Conservation (phyloP, 73 alveolate genomes). For the Blepharisma stoltei region DNA sequence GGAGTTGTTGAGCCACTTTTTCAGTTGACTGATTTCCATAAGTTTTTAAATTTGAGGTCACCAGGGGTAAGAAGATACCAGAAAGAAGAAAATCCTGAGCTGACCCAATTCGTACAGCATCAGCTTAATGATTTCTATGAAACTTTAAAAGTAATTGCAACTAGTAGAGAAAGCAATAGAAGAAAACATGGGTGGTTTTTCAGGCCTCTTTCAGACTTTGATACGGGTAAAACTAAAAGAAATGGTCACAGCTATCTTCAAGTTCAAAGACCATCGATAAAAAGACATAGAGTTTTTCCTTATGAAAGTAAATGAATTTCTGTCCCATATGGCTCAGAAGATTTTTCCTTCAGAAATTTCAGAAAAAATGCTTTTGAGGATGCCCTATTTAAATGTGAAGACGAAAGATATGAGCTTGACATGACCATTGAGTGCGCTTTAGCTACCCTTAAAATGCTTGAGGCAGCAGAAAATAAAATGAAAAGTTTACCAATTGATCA, state of each 20-base stretch:
- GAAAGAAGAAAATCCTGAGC: conserved; percentile 16
- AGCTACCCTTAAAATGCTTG: conserved; percentile 3
- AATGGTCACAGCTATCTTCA: conserved; percentile 22
- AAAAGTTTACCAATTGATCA: not conserved
- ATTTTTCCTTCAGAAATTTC: conserved; percentile 47
- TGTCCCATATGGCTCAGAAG: conserved; percentile 51
- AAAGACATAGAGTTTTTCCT: not conserved
- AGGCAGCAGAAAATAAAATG: not conserved
- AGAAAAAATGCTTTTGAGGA: conserved; percentile 56
- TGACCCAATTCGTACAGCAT: not conserved
- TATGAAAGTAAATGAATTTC: conserved; percentile 12
- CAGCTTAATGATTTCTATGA: conserved; percentile 18
- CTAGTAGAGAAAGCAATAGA: conserved; percentile 8
- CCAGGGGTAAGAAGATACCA: not conserved
- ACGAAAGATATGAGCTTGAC: conserved; percentile 59
- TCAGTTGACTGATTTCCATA: not conserved
- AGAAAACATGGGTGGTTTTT: conserved; percentile 18
- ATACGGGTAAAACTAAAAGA: conserved; percentile 5
- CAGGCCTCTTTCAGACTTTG: conserved; percentile 23
- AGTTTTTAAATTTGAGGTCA: not conserved
- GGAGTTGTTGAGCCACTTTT: conserved; percentile 22
- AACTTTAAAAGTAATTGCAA: not conserved
- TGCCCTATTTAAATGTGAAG: conserved; percentile 56
- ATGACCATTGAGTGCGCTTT: conserved; percentile 30
- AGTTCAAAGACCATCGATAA: conserved; percentile 13